phyloP scores from a whole-genome alignment of 2,329 filamentous ascomycete genomes.

The Fusarium pseudocircinatum region DNA sequence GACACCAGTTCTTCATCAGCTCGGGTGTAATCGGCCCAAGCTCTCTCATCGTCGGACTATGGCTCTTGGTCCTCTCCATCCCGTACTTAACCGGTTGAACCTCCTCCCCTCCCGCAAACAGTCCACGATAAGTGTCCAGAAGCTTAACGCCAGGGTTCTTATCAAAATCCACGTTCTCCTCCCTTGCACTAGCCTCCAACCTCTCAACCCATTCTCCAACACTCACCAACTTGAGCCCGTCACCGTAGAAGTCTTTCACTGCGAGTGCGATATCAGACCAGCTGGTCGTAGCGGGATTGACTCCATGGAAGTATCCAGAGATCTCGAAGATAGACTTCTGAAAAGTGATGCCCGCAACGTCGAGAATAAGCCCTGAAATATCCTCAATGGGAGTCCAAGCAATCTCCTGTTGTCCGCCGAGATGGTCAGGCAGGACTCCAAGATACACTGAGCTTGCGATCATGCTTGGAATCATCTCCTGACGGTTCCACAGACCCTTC shows the following conservation, averaged over 20 bases:
- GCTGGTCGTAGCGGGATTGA: background rate
- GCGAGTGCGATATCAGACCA: background rate
- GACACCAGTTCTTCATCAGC: slow-evolving; percentile 8
- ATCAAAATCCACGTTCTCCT: background rate
- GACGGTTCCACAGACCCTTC: slow-evolving; percentile 5
- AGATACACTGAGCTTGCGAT: slow-evolving; percentile 5
- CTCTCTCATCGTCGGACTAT: background rate
- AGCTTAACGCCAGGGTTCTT: background rate
- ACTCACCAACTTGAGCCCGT: background rate
- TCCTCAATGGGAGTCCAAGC: background rate
- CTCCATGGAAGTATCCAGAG: slow-evolving; percentile 2
- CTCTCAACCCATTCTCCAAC: background rate
- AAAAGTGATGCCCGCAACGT: background rate
- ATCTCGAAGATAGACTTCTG: background rate
- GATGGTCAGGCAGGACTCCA: background rate
- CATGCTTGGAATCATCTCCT: slow-evolving; percentile 4
- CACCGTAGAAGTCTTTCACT: background rate
- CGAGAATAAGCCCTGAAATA: background rate
- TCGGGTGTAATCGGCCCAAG: background rate
- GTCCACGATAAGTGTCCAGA: background rate
- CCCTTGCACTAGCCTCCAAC: background rate
- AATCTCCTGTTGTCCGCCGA: background rate
- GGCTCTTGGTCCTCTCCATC: background rate
- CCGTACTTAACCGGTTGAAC: background rate
- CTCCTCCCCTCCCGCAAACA: background rate